A percentile compares a stretch with the other conserved stretches of the same genome.
phyloP scores from a whole-genome alignment of 1,284 basidiomycete genomes.

The Stereum hirsutum region DNA sequence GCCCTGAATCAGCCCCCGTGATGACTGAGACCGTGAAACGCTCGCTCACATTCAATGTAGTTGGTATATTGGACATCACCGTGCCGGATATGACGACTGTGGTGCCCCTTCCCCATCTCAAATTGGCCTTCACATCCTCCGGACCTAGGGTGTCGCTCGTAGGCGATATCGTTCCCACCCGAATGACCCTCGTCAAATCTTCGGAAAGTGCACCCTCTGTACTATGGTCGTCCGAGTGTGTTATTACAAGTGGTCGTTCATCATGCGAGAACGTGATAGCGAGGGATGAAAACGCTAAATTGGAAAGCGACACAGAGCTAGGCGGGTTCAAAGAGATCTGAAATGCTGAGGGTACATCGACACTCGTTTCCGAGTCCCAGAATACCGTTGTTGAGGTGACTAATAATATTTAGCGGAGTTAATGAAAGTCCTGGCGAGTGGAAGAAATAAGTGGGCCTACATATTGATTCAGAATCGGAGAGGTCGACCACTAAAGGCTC shows the following conservation, averaged over 20 bases:
- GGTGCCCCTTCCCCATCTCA: constrained; percentile 48
- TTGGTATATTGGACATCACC: constrained; percentile 37
- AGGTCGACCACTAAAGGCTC: constrained; percentile 52
- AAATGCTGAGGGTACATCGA: constrained; percentile 59
- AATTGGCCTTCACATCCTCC: constrained; percentile 23
- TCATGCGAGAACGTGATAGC: constrained; percentile 44
- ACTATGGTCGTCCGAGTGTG: constrained; percentile 29
- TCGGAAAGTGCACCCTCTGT: too few species aligned
- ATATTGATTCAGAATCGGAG: constrained; percentile 48
- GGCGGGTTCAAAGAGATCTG: constrained; percentile 59
- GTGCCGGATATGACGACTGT: constrained; percentile 49
- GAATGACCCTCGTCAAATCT: too few species aligned
- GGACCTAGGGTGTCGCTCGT: constrained; percentile 10
- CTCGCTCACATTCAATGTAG: constrained; percentile 35
- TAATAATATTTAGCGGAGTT: constrained; percentile 19
- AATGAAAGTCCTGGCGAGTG: background rate
- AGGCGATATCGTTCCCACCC: too few species aligned
- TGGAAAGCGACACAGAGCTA: constrained; percentile 31
- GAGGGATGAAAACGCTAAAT: constrained; percentile 51
- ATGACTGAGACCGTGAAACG: constrained; percentile 1
- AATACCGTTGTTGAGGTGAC: constrained; percentile 63
- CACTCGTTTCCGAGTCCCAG: constrained; percentile 52
- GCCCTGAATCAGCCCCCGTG: background rate
- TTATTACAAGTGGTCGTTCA: constrained; percentile 35
- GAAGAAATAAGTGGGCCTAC: constrained; percentile 31